Conservation (phyloP, 2,329 filamentous ascomycete species). For the Periglandula ipomoeae region DNA sequence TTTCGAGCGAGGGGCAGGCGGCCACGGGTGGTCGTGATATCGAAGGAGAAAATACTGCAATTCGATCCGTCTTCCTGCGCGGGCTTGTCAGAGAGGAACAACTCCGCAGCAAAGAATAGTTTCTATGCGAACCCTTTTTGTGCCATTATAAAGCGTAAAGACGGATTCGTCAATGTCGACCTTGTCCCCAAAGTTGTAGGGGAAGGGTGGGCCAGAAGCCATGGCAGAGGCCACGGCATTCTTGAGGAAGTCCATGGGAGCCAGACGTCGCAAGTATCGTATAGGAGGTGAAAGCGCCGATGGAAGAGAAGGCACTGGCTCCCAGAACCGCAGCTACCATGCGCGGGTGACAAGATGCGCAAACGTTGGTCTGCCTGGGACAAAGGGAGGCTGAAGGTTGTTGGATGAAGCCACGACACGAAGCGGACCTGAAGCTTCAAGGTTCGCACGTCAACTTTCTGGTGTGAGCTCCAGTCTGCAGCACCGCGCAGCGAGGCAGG, state of each 20-base stretch:
- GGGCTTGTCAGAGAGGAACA: neutral
- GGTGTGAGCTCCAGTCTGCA: no score
- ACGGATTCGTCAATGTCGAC: constrained; percentile 90
- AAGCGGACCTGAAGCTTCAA: no score
- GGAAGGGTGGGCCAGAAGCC: constrained; percentile 86
- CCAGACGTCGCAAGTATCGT: neutral
- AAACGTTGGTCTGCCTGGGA: no score
- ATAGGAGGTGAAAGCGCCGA: neutral
- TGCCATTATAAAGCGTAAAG: constrained; percentile 94
- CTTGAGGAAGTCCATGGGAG: constrained; percentile 88
- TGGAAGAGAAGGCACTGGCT: neutral
- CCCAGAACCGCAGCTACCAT: neutral
- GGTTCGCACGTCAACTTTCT: no score
- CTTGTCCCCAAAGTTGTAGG: constrained; percentile 85
- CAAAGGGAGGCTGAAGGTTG: no score
- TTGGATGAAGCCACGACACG: no score
- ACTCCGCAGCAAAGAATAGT: no score
- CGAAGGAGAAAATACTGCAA: constrained; percentile 96
- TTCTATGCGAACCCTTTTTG: constrained; percentile 57
- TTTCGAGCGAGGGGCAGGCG: constrained; percentile 83
- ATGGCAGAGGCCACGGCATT: constrained; percentile 96
- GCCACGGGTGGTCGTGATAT: constrained; percentile 70
- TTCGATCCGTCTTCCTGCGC: constrained; percentile 80
- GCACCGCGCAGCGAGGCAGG: no score
- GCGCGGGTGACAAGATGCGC: neutral